A percentile compares a stretch with the other conserved stretches of the same genome.
Conservation (phyloP, 1,139 yeast genomes). For the Yamadazyma songkhlaensis region DNA sequence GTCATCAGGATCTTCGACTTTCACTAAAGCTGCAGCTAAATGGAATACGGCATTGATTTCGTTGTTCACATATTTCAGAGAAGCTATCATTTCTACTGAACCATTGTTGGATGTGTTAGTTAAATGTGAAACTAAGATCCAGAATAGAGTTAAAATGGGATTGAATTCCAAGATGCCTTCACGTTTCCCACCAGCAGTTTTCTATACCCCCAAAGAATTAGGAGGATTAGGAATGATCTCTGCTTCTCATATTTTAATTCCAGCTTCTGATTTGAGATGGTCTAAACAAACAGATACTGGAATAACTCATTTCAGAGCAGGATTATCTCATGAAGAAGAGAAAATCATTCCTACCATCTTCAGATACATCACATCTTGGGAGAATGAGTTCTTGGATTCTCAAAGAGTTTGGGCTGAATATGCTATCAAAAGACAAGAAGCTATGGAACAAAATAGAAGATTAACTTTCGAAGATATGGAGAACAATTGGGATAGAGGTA, state of each 20-base stretch:
- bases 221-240: slow-evolving; percentile 98
- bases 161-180: slow-evolving; percentile 98
- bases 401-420: slow-evolving; percentile 98
- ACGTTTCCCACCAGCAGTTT: slow-evolving; percentile 97
- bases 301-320: slow-evolving; percentile 90
- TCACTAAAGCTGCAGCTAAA: slow-evolving; percentile 89
- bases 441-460: slow-evolving; percentile 80
- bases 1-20: slow-evolving; percentile 96
- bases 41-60: slow-evolving; percentile 95
- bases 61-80: slow-evolving; percentile 84
- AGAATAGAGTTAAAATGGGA: slow-evolving; percentile 92
- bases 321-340: slow-evolving; percentile 81
- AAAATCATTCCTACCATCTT: slow-evolving; percentile 89
- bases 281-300: slow-evolving; percentile 94
- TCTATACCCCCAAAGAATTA: slow-evolving; percentile 93
- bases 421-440: slow-evolving; percentile 86
- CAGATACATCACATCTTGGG: slow-evolving; percentile 94
- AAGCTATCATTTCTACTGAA: slow-evolving; percentile 86
- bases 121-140: slow-evolving; percentile 89
- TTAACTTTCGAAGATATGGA: slow-evolving; percentile 92
- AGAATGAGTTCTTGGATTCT: slow-evolving; percentile 89
- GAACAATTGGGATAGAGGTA: slow-evolving; percentile 93
- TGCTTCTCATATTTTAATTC: slow-evolving; percentile 93
- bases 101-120: slow-evolving; percentile 77
- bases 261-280: slow-evolving; percentile 90